These are phyloP conservation scores for Termitomyces sp. DNA, from an alignment of 768 basidiomycete species.

Conservation along the genomic window DNA sequence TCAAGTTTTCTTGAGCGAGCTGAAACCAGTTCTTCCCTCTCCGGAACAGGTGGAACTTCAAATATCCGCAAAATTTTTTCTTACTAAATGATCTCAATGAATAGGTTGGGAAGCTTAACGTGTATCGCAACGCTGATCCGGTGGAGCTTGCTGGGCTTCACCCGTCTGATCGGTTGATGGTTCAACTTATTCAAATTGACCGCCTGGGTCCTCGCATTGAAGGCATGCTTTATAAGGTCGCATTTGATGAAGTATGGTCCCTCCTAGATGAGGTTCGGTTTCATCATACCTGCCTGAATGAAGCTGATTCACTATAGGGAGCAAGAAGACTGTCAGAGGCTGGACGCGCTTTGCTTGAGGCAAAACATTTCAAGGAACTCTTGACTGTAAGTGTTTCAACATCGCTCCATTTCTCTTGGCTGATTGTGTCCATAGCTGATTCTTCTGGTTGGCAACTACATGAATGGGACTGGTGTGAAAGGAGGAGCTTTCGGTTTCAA, in stretches of 20 bases:
- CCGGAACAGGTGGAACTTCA: constrained; percentile 68
- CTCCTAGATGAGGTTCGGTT: constrained; percentile 72
- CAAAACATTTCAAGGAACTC: constrained; percentile 86
- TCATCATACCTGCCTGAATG: not conserved
- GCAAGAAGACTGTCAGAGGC: constrained; percentile 79
- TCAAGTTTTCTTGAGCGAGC: constrained; percentile 82
- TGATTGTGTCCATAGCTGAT: constrained; percentile 52
- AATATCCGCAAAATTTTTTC: not conserved
- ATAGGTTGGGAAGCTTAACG: constrained; percentile 83
- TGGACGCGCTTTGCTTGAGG: constrained; percentile 70
- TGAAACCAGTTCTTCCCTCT: constrained; percentile 83
- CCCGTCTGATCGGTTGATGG: constrained; percentile 93
- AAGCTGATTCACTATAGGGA: constrained; percentile 40
- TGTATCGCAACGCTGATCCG: constrained; percentile 80
- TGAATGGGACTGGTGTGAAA: constrained; percentile 95
- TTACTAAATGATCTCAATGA: not conserved
- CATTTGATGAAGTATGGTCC: constrained; percentile 81
- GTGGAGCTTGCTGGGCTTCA: constrained; percentile 88
- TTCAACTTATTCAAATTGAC: constrained; percentile 92
- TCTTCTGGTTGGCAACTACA: constrained; percentile 93
- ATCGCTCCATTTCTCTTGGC: not conserved
- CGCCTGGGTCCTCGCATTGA: constrained; percentile 83
- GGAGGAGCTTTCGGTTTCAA: constrained; percentile 97
- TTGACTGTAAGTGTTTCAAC: constrained; percentile 58
- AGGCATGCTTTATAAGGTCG: constrained; percentile 91